Evolutionary conservation across 805 yeast species (phyloP), one percentile per base, ranked within the genome.

Genomic region (Babjeviella inositovora): DNA sequence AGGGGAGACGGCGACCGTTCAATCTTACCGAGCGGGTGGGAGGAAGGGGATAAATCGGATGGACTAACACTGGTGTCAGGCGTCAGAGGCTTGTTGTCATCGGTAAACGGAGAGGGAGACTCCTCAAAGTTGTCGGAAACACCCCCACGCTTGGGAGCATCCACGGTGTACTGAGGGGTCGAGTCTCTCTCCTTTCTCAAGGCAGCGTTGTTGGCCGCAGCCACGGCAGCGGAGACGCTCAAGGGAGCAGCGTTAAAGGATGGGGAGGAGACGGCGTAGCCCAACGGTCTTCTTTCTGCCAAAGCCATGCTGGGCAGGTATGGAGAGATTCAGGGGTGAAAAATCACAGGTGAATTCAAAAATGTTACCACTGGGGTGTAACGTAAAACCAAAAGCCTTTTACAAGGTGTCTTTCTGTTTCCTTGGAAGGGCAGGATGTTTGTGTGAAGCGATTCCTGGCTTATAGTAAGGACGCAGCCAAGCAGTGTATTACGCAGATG

Each of bases 271-370:
- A 44, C 11, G 66, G 56, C 21, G 62, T 43, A 13, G 17, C 59
- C 64, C 25, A 66, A 55, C 14, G 75, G 75, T 57, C 74, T 65
- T 53, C 72, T 62, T 40, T 69, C 71, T 30, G 77, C 69, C 49
- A 69, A 56, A 27, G 77, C 77, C 77, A 69, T 69, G 21, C n/a
- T n/a, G n/a, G n/a, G n/a, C n/a, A n/a, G n/a, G n/a, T n/a, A n/a
- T n/a, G n/a, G n/a, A n/a, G n/a, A n/a, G n/a, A n/a, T n/a, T n/a
- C n/a, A n/a, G n/a, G n/a, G n/a, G n/a, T n/a, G n/a, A 20, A 11
- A 11, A 13, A n/a, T 8, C 12, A 11, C 22, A 20, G 14, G 22
- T 11, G 14, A 20, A 11, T 20, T 13, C 12, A 13, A 8, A 20
- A n/a, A n/a, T n/a, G n/a, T n/a, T n/a, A n/a, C n/a, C n/a, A n/a